Percentiles rank a stretch among this genome's conserved stretches.
phyloP scores from a whole-genome alignment of 768 basidiomycete genomes.

The Termitomyces sp. region DNA sequence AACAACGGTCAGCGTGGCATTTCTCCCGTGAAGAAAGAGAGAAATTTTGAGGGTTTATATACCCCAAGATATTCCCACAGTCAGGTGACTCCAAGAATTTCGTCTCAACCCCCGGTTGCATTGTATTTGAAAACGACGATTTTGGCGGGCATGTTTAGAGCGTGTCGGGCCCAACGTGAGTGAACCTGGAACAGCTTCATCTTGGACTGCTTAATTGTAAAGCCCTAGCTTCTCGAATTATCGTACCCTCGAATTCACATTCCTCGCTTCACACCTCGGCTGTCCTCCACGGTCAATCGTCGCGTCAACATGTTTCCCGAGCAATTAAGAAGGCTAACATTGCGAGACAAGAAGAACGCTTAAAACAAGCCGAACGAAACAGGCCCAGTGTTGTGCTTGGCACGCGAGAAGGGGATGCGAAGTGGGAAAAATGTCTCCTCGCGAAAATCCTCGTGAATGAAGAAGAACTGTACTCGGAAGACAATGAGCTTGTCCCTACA shows the following conservation, averaged over 20 bases:
- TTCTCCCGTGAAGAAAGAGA: constrained; percentile 31
- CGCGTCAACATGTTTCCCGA: constrained; percentile 28
- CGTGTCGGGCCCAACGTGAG: constrained; percentile 23
- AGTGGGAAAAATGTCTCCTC: constrained; percentile 67
- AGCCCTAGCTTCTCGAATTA: constrained; percentile 26
- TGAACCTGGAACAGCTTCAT: not conserved
- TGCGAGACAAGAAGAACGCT: constrained; percentile 39
- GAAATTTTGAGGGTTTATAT: constrained; percentile 11
- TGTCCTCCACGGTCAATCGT: constrained; percentile 24
- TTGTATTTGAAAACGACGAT: not conserved
- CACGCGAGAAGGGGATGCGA: constrained; percentile 54
- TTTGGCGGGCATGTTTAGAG: constrained; percentile 20
- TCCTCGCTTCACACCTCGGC: constrained; percentile 45
- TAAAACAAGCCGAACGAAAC: constrained; percentile 28
- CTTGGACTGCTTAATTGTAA: not conserved
- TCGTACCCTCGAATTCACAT: constrained; percentile 30
- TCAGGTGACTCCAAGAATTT: constrained; percentile 16
- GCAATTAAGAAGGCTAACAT: constrained; percentile 38
- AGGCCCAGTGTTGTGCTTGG: constrained; percentile 73
- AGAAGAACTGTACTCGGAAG: constrained; percentile 31
- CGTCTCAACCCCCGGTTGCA: not conserved
- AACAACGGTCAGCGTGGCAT: constrained; percentile 64
- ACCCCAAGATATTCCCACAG: constrained; percentile 36
- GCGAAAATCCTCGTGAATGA: constrained; percentile 56
- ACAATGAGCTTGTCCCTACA: constrained; percentile 19